A percentile compares a stretch with the other conserved stretches of the same genome.
Evolutionary conservation across 805 yeast genomes (phyloP).

Genomic region (Ogataea angusta): DNA sequence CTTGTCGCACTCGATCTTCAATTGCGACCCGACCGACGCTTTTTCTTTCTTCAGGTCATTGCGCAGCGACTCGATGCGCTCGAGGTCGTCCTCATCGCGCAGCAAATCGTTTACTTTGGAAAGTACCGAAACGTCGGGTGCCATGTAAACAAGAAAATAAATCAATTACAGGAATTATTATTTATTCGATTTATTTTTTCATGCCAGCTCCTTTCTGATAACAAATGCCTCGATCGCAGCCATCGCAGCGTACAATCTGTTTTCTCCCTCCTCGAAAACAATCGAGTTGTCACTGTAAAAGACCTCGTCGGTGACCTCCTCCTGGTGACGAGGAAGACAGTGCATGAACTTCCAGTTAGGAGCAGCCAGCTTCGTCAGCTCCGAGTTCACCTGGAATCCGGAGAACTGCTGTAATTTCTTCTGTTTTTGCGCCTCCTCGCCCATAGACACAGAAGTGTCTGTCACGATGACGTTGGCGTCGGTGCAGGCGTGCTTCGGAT

Average conservation of each 20-base stretch:
- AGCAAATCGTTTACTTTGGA: constrained; percentile 25
- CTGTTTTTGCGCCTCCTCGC: constrained; percentile 79
- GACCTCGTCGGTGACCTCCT: constrained; percentile 91
- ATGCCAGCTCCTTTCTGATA: constrained; percentile 61
- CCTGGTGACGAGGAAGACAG: constrained; percentile 92
- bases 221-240: constrained; percentile 91
- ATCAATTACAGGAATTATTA: not conserved
- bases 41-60: constrained; percentile 66
- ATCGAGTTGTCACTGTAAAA: constrained; percentile 80
- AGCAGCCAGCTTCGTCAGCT: constrained; percentile 62
- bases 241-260: constrained; percentile 93
- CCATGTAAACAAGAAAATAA: constrained; percentile 11
- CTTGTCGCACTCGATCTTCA: constrained; percentile 59
- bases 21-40: constrained; percentile 68
- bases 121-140: constrained; percentile 17
- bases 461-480: constrained; percentile 84
- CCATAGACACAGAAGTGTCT: constrained; percentile 98
- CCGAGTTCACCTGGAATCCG: constrained; percentile 80
- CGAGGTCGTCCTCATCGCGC: constrained; percentile 43
- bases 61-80: constrained; percentile 48
- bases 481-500: constrained; percentile 70
- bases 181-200: not conserved
- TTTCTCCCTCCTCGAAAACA: constrained; percentile 95
- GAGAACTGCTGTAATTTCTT: constrained; percentile 73
- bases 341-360: constrained; percentile 91